A percentile compares a stretch with the other conserved stretches of the same genome.
Evolutionary conservation across 2,329 filamentous ascomycete species (phyloP).

Genomic region (Tetracladium maxilliforme): DNA sequence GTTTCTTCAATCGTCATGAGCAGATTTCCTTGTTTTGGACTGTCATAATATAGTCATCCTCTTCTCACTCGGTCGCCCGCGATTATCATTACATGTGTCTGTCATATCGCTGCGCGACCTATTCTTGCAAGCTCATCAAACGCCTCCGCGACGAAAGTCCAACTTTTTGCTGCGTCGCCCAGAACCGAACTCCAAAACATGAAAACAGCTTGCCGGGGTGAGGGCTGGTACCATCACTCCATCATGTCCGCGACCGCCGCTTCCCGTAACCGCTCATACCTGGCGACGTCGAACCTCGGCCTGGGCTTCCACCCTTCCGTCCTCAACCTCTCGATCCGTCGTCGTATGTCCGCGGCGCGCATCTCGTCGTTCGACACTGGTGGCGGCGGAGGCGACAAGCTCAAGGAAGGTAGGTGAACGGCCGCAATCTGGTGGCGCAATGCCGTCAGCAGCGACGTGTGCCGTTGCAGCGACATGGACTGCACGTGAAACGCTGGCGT

Average conservation of each 20-base stretch:
- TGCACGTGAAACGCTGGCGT: neutral
- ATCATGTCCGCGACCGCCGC: constrained; percentile 8
- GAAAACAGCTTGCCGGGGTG: no score
- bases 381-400: constrained; percentile 5
- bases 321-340: constrained; percentile 6
- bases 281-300: constrained; percentile 9
- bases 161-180: constrained; percentile 1
- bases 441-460: constrained; percentile 2
- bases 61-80: neutral
- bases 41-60: no score
- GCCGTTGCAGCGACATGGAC: neutral
- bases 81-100: constrained; percentile 1
- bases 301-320: constrained; percentile 8
- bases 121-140: neutral
- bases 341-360: constrained; percentile 3
- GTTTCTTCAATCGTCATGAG: constrained; percentile 3
- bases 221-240: no score
- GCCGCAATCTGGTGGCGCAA: constrained; percentile 8
- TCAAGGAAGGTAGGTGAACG: constrained; percentile 7
- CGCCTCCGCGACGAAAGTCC: no score
- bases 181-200: neutral
- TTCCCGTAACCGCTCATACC: constrained; percentile 11
- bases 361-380: constrained; percentile 4
- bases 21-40: constrained; percentile 1
- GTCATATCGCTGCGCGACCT: neutral